A percentile compares a stretch with the other conserved stretches of the same genome.
phyloP scores from a whole-genome alignment of 164 flowering plant species.

The Aristolochia fimbriata region DNA sequence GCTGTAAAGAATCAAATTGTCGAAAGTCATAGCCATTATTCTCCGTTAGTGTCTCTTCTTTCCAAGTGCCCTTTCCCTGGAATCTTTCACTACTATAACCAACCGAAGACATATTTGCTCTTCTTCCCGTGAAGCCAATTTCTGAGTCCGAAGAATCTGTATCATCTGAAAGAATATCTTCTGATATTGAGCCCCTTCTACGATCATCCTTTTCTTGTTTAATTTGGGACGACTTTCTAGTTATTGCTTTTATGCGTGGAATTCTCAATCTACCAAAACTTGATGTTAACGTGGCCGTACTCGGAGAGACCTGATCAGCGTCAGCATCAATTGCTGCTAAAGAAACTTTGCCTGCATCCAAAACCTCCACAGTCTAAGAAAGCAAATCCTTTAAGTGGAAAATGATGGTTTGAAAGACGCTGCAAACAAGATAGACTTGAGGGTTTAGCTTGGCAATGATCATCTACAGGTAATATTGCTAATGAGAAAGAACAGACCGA shows the following conservation, averaged over 20 bases:
- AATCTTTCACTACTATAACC: constrained; percentile 12
- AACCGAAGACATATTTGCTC: constrained; percentile 6
- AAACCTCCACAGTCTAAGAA: constrained; percentile 4
- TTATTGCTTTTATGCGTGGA: constrained; percentile 41
- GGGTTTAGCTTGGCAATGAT: no score
- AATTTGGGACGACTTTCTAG: constrained; percentile 22
- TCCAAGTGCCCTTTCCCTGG: constrained; percentile 2
- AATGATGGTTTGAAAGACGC: neutral
- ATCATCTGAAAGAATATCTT: constrained; percentile 5
- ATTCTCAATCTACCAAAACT: constrained; percentile 64
- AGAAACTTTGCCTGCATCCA: constrained; percentile 9
- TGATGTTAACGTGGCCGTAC: constrained; percentile 9
- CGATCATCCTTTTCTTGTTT: constrained; percentile 19
- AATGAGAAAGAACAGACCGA: neutral
- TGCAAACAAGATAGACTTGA: no score
- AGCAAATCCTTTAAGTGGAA: neutral
- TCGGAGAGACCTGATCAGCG: neutral
- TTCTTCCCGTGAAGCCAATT: constrained; percentile 9
- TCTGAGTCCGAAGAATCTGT: constrained; percentile 14
- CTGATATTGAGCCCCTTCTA: constrained; percentile 12
- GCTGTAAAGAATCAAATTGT: constrained; percentile 3
- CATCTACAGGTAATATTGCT: neutral
- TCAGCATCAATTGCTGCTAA: constrained; percentile 1
- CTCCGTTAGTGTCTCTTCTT: constrained; percentile 4
- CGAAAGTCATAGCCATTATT: constrained; percentile 1